Evolutionary conservation across 768 basidiomycete species (phyloP).

Genomic region (Hortiboletus flavorubellus): DNA sequence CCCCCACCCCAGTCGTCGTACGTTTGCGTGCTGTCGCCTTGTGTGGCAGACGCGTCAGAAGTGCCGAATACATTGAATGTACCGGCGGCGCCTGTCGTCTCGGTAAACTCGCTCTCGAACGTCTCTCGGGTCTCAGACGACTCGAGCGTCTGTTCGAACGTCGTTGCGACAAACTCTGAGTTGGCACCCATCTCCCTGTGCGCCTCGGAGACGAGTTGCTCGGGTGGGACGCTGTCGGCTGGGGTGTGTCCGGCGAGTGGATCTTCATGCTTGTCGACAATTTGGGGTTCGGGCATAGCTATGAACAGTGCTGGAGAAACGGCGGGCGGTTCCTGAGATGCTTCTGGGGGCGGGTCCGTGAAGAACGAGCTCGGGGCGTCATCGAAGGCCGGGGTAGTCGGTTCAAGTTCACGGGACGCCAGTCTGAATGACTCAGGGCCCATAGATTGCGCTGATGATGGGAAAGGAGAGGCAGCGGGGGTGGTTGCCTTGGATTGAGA

Average conservation of each 20-base stretch:
- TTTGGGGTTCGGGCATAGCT: constrained; percentile 8
- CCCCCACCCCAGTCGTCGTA: background rate
- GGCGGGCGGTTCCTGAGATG: background rate
- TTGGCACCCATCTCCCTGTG: background rate
- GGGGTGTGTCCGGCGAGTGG: constrained; percentile 21
- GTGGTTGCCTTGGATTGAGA: constrained; percentile 27
- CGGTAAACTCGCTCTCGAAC: constrained; percentile 3
- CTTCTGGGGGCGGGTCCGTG: background rate
- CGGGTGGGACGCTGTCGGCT: constrained; percentile 26
- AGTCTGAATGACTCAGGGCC: constrained; percentile 6
- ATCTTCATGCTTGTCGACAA: background rate
- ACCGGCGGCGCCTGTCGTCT: background rate
- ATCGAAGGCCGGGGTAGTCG: constrained; percentile 8
- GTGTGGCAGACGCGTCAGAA: background rate
- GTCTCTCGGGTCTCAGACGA: constrained; percentile 1
- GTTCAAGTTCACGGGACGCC: constrained; percentile 5
- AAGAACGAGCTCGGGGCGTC: constrained; percentile 11
- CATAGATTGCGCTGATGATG: constrained; percentile 22
- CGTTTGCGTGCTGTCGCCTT: background rate
- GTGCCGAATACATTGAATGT: background rate
- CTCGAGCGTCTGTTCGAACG: constrained; percentile 8
- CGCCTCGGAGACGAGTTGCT: constrained; percentile 13
- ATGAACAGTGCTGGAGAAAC: constrained; percentile 9
- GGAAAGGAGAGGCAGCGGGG: constrained; percentile 29
- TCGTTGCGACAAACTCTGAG: constrained; percentile 3